Percentiles rank a stretch among this genome's conserved stretches.
Evolutionary conservation across 2,329 filamentous ascomycete genomes (phyloP).

Genomic region (Pseudogymnoascus sp.): DNA sequence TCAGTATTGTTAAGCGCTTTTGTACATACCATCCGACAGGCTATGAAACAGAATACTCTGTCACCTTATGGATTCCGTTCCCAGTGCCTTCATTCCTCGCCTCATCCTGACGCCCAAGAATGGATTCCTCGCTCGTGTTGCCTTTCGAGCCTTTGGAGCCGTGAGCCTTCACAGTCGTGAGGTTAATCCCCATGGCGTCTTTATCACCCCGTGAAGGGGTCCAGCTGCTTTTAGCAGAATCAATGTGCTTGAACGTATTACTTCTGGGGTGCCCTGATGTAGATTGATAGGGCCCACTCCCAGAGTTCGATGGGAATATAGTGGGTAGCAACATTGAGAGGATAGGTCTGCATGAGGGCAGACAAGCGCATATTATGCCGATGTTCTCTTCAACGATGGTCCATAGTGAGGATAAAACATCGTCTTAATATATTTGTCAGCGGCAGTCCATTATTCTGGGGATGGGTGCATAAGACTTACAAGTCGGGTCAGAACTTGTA

Average conservation of each 20-base stretch:
- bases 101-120: not conserved
- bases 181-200: not conserved
- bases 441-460: not conserved
- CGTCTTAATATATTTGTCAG: slow-evolving; percentile 13
- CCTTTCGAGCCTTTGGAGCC: slow-evolving; percentile 5
- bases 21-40: not conserved
- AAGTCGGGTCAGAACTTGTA: slow-evolving; percentile 16
- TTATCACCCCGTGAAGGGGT: slow-evolving; percentile 8
- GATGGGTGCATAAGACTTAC: slow-evolving; percentile 7
- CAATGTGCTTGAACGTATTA: slow-evolving; percentile 9
- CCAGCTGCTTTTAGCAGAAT: slow-evolving; percentile 14
- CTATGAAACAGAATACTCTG: not conserved
- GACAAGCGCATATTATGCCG: slow-evolving; percentile 32
- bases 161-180: slow-evolving; percentile 1
- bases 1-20: not conserved
- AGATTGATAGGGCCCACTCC: not conserved
- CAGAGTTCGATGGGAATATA: slow-evolving; percentile 14
- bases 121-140: slow-evolving; percentile 12
- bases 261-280: not conserved
- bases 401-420: slow-evolving; percentile 29
- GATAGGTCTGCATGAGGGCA: slow-evolving; percentile 30
- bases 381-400: slow-evolving; percentile 31
- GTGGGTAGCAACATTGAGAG: slow-evolving; percentile 20
- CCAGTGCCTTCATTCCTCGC: not conserved
- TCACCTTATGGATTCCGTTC: not conserved